Base-by-base conservation (phyloP, 1,139 yeast species). In the Taiozyma sp. region DNA sequence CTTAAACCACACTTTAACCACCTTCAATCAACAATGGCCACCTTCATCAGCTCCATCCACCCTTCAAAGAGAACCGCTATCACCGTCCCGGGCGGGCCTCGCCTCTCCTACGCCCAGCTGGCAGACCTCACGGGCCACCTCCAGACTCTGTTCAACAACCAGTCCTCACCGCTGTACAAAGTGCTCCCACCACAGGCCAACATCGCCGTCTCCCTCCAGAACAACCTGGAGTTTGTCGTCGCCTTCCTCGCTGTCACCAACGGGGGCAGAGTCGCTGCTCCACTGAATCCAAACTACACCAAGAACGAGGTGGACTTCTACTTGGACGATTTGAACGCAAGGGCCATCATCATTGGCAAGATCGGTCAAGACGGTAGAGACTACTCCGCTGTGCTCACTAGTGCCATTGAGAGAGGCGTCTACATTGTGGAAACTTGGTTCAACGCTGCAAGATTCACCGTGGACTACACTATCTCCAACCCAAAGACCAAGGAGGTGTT, bases 271-370 rank as follows among this genome's bases (percentile, higher is more conserved):
- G 70, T 83, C 44, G 85, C 84, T 23, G 86, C 87, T 5, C 90
- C 90, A 5, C 68, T 84, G 62, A 84, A 84, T 61, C 77, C 87
- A 14, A 74, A 74, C 51, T 83, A 82, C 65, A 81, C 78, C 61
- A 76, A 78, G 58, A 60, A 69, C 38, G 90, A 84, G 66, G 80
- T 81, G 62, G 81, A 80, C 58, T 81, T 82, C 63, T 83, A 83
- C 62, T 68, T 84, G 52, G 78, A 75, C 47, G 89, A 84, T 60
- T 68, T 83, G 57, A 70, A 78, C 57, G 74, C 87, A 4, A 72
- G 72, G 48, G 79, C 81, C 40, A 72, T 84, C 29, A 66, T 83
- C 50, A 84, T 83, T 13, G 81, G 85, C 29, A 66, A 70, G 52
- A 45, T 51, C 28, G 85, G 83, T 16, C 65, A 75, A 19, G 68